Evolutionary conservation across 2,329 filamentous ascomycete genomes (phyloP).

Genomic region (Calonectria multiphialidica): DNA sequence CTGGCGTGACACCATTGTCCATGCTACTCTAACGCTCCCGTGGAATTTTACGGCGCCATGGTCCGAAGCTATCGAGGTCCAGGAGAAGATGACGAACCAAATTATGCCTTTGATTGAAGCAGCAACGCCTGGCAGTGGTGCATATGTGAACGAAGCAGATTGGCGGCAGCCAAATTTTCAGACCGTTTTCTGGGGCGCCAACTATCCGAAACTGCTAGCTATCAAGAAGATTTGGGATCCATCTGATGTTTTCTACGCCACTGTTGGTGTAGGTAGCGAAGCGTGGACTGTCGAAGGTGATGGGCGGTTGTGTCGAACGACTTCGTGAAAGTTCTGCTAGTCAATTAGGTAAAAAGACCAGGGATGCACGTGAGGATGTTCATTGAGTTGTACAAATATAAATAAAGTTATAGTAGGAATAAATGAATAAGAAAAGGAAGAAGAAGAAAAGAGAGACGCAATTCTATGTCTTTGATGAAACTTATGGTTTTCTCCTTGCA

Average conservation of each 20-base stretch:
- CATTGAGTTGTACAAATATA: no score
- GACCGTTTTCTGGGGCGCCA: background rate
- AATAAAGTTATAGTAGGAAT: no score
- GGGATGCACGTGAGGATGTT: no score
- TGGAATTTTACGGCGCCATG: constrained; percentile 12
- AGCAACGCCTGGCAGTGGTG: background rate
- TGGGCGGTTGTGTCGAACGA: background rate
- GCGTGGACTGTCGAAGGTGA: background rate
- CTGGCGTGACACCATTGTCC: constrained; percentile 53
- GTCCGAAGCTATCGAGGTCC: background rate
- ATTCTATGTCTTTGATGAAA: no score
- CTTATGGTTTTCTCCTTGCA: background rate
- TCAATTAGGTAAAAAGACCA: no score
- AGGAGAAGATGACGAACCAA: background rate
- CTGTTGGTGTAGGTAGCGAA: background rate
- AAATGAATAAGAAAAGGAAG: background rate
- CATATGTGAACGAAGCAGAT: constrained; percentile 7
- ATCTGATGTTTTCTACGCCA: background rate
- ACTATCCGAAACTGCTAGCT: background rate
- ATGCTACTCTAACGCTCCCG: constrained; percentile 21
- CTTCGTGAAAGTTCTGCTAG: no score
- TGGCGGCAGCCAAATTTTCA: background rate
- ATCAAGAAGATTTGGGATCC: constrained; percentile 9
- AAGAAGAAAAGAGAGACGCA: no score
- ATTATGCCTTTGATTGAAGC: constrained; percentile 1